phyloP scores from a whole-genome alignment of 129 eudicot genomes.

The Rutidosis leptorrhynchoides region DNA sequence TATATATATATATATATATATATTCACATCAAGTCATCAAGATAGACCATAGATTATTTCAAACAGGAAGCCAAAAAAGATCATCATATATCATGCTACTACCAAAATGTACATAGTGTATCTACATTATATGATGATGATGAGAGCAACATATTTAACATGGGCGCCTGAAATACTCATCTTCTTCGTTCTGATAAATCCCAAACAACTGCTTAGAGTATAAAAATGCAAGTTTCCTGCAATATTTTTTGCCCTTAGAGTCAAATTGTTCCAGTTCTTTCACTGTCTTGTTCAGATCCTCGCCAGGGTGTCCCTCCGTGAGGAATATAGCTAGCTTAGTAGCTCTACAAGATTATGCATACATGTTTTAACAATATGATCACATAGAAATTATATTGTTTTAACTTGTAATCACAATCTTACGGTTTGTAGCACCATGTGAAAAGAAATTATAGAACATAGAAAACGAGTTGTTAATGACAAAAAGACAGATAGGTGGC shows the following conservation, averaged over 20 bases:
- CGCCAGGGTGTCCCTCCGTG: conserved; percentile 48
- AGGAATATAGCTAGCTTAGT: conserved; percentile 55
- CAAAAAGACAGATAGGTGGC: neutral
- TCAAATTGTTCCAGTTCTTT: conserved; percentile 44
- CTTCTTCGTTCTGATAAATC: conserved; percentile 60
- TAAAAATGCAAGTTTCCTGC: conserved; percentile 49
- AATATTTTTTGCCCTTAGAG: conserved; percentile 38
- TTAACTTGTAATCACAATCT: no score
- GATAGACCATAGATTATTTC: no score
- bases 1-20: no score
- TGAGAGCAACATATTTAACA: no score
- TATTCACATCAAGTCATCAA: no score
- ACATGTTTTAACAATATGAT: neutral
- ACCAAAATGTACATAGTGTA: no score
- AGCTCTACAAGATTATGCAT: conserved; percentile 41
- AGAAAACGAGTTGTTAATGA: neutral
- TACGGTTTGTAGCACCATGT: neutral
- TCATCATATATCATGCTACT: no score
- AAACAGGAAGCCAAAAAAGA: no score
- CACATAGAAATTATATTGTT: no score
- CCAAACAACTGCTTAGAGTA: conserved; percentile 69
- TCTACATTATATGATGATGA: no score
- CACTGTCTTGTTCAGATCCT: conserved; percentile 53
- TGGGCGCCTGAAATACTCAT: conserved; percentile 47
- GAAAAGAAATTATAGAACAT: neutral